These are phyloP conservation scores for Dactylellina parvicollis DNA, from an alignment of 2,329 filamentous ascomycete genomes.

Conservation along the genomic window DNA sequence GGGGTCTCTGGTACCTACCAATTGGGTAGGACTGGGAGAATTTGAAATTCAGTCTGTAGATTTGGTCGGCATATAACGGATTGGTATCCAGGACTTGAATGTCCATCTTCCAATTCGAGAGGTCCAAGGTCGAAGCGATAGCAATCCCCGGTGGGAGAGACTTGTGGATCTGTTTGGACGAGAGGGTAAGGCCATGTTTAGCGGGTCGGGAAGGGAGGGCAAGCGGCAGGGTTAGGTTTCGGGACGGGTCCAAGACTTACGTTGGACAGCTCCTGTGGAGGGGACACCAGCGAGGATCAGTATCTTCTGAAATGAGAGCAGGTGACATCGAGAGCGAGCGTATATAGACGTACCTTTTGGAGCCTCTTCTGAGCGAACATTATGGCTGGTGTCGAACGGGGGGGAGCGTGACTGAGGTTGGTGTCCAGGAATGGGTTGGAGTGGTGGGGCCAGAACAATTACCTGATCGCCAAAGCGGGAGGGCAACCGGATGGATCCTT, in stretches of 20 bases:
- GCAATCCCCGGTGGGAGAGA: conserved; percentile 75
- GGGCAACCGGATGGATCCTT: conserved; percentile 8
- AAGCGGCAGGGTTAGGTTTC: conserved; percentile 2
- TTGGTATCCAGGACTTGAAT: conserved; percentile 90
- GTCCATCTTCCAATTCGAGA: conserved; percentile 91
- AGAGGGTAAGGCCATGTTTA: conserved; percentile 1
- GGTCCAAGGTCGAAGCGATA: conserved; percentile 81
- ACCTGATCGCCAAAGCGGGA: conserved; percentile 13
- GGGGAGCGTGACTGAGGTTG: conserved; percentile 21
- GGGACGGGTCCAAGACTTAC: conserved; percentile 59
- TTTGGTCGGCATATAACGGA: conserved; percentile 82
- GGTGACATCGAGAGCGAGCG: not conserved
- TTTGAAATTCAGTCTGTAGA: conserved; percentile 84
- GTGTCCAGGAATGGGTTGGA: not conserved
- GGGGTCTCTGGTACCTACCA: conserved; percentile 66
- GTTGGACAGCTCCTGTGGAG: conserved; percentile 67
- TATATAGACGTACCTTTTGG: conserved; percentile 62
- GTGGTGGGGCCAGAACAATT: conserved; percentile 22
- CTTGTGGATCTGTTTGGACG: conserved; percentile 65
- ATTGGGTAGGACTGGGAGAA: conserved; percentile 90
- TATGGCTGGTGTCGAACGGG: conserved; percentile 21
- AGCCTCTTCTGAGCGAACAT: conserved; percentile 60
- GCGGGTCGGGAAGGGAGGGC: not conserved
- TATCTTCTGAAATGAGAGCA: conserved; percentile 16
- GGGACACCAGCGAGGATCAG: conserved; percentile 55